Conservation (phyloP, 192 early-diverging fungal genomes). For the Martensiomyces pterosporus region DNA sequence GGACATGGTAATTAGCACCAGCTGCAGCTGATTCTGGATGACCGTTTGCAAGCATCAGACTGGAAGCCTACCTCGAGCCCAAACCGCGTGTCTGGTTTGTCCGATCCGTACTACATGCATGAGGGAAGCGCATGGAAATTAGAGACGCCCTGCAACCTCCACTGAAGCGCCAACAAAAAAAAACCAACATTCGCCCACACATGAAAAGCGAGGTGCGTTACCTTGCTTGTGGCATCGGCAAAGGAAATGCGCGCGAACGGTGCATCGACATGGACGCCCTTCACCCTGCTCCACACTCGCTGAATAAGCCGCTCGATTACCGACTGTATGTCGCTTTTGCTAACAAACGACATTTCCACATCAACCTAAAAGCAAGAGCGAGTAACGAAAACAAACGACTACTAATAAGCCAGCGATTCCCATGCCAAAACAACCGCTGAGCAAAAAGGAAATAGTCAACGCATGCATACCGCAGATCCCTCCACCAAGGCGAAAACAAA, state of each 20-base stretch:
- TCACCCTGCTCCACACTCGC: constrained; percentile 57
- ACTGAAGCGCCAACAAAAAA: no score
- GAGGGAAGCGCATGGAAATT: no score
- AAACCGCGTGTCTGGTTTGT: constrained; percentile 87
- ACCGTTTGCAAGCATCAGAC: not conserved
- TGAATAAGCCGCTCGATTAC: constrained; percentile 71
- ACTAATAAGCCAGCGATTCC: not conserved
- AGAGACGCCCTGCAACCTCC: no score
- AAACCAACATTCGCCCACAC: no score
- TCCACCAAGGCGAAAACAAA: no score
- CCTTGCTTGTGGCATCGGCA: constrained; percentile 67
- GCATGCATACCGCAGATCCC: no score
- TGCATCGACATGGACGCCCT: constrained; percentile 52
- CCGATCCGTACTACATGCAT: constrained; percentile 76
- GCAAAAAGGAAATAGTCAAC: no score
- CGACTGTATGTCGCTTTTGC: constrained; percentile 62
- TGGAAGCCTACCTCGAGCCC: constrained; percentile 59
- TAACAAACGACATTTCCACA: constrained; percentile 84
- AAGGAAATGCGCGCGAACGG: constrained; percentile 76
- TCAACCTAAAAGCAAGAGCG: constrained; percentile 60
- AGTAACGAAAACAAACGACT: not conserved
- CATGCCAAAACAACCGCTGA: no score
- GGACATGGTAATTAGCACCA: no score
- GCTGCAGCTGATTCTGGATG: not conserved
- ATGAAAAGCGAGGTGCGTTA: no score